Percentiles rank a stretch among this genome's conserved stretches.
Conservation (phyloP, 1,284 basidiomycete species). For the Trametes sp. region DNA sequence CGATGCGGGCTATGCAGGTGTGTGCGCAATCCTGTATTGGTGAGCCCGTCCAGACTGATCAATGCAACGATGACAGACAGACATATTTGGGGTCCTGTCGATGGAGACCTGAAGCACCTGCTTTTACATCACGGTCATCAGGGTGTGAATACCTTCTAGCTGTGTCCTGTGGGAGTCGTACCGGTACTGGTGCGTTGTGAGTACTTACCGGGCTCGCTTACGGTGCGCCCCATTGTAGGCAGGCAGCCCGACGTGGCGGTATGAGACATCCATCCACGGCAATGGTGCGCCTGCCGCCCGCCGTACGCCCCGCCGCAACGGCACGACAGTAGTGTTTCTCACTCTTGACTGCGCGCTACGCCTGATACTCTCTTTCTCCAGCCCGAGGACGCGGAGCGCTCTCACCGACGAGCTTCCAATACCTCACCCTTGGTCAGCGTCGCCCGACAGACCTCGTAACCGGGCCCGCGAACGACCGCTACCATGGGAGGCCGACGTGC, state of each 20-base stretch:
- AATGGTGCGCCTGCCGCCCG: background rate
- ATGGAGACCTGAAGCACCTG: background rate
- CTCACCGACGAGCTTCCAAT: background rate
- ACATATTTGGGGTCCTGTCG: background rate
- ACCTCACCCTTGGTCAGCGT: background rate
- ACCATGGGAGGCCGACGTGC: slow-evolving; percentile 13
- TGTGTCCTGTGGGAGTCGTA: slow-evolving; percentile 8
- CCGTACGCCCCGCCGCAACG: background rate
- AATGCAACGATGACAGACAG: background rate
- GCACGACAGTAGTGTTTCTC: background rate
- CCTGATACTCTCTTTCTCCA: background rate
- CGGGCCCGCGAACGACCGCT: background rate
- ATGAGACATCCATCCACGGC: slow-evolving; percentile 12
- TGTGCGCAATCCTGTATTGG: background rate
- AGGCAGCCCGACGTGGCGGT: background rate
- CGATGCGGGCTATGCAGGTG: background rate
- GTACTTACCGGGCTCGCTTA: background rate
- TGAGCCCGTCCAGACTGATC: background rate
- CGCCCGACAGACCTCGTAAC: background rate
- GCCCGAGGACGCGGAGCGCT: slow-evolving; percentile 1
- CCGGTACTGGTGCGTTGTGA: background rate
- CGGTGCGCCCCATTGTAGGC: background rate
- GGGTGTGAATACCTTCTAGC: background rate
- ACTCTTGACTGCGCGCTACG: background rate
- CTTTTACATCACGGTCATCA: slow-evolving; percentile 2